Percentiles rank a stretch among this genome's conserved stretches.
phyloP scores from a whole-genome alignment of 768 basidiomycete genomes.

The Megacollybia marginata region DNA sequence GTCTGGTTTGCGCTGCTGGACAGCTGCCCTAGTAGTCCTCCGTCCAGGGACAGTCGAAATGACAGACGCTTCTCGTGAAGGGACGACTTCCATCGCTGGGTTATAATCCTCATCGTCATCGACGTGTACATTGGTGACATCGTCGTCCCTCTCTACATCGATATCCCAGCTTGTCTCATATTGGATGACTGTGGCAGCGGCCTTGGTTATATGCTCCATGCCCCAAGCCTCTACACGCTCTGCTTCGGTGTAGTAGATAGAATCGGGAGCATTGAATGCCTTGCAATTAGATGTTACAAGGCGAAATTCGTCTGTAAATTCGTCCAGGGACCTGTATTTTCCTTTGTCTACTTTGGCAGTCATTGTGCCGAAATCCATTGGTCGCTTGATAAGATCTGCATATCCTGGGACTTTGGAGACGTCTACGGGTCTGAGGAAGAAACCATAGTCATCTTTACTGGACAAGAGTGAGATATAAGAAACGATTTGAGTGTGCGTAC shows the following conservation, averaged over 20 bases:
- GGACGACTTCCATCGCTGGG: conserved; percentile 29
- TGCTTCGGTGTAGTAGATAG: conserved; percentile 70
- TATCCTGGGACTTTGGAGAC: conserved; percentile 52
- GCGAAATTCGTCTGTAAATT: conserved; percentile 69
- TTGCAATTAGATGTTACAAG: conserved; percentile 72
- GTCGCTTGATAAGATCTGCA: conserved; percentile 62
- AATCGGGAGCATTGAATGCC: conserved; percentile 66
- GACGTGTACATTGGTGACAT: conserved; percentile 18
- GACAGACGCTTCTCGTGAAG: neutral
- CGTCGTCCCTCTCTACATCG: conserved; percentile 63
- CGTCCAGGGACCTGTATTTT: conserved; percentile 73
- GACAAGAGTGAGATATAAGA: conserved; percentile 1
- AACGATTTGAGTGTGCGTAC: conserved; percentile 28
- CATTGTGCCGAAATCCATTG: conserved; percentile 94
- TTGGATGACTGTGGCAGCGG: conserved; percentile 67
- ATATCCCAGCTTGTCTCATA: conserved; percentile 83
- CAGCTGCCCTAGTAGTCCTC: conserved; percentile 33
- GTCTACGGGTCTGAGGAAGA: conserved; percentile 70
- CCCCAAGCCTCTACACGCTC: conserved; percentile 65
- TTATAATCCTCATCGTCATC: conserved; percentile 34
- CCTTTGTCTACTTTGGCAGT: conserved; percentile 67
- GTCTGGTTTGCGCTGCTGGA: conserved; percentile 44
- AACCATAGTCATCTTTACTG: conserved; percentile 84
- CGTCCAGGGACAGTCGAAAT: conserved; percentile 16
- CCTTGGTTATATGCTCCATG: conserved; percentile 66